phyloP scores from a whole-genome alignment of 495 filamentous ascomycete species.

The Trichoderma asperelloides region DNA sequence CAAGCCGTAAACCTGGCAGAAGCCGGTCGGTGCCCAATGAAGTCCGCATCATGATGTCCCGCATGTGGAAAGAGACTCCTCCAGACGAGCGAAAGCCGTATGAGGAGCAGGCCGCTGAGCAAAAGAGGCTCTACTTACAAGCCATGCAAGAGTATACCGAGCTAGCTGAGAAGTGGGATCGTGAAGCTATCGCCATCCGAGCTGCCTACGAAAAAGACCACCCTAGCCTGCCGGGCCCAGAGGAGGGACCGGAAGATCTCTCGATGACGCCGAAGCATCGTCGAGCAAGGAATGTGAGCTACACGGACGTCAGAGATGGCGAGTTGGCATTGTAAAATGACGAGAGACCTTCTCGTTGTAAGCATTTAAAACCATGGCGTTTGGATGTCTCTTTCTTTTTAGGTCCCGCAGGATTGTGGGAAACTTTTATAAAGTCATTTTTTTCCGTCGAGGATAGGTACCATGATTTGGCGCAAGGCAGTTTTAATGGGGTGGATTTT shows the following conservation, averaged over 20 bases:
- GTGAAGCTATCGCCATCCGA: constrained; percentile 48
- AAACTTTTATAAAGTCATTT: not conserved
- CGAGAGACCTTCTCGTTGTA: not conserved
- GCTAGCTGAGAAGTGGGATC: constrained; percentile 60
- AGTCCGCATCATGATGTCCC: constrained; percentile 69
- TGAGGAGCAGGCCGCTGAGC: constrained; percentile 56
- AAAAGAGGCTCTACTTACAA: constrained; percentile 54
- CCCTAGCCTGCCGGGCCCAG: constrained; percentile 26
- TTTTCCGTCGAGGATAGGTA: not conserved
- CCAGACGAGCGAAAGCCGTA: constrained; percentile 65
- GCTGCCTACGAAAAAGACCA: constrained; percentile 54
- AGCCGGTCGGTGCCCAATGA: constrained; percentile 67
- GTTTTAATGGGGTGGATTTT: not conserved
- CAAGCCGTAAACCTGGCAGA: constrained; percentile 51
- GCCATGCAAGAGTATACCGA: constrained; percentile 48
- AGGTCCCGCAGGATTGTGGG: not conserved
- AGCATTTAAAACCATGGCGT: not conserved
- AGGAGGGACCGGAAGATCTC: not conserved
- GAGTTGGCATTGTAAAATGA: constrained; percentile 14
- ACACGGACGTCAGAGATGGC: constrained; percentile 28
- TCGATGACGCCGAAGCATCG: constrained; percentile 16
- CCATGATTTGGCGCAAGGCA: not conserved
- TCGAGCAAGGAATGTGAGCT: constrained; percentile 24
- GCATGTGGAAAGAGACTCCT: constrained; percentile 77
- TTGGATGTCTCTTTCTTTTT: not conserved